Conservation (phyloP, 1,139 yeast genomes). For the Yamadazyma atlantica region DNA sequence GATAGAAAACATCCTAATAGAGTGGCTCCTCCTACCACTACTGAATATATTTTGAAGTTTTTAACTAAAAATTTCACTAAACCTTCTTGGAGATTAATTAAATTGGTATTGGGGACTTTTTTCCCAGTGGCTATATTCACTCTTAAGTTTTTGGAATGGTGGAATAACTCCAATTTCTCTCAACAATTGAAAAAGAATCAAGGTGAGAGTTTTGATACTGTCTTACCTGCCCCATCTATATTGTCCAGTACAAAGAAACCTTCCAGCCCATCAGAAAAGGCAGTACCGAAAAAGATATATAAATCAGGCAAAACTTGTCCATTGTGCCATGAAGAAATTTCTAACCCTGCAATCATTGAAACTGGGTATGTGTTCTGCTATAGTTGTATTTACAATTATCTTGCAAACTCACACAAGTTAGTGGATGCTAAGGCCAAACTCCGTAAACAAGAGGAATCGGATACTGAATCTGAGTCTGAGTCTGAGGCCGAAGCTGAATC, state of each 20-base stretch:
- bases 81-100: slow-evolving; percentile 42
- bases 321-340: slow-evolving; percentile 62
- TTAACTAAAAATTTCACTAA: slow-evolving; percentile 29
- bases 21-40: slow-evolving; percentile 52
- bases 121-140: slow-evolving; percentile 85
- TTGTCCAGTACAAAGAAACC: slow-evolving; percentile 13
- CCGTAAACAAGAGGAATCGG: slow-evolving; percentile 14
- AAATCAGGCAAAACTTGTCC: slow-evolving; percentile 57
- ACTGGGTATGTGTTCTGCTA: slow-evolving; percentile 92
- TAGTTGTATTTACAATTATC: slow-evolving; percentile 72
- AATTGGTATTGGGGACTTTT: slow-evolving; percentile 49
- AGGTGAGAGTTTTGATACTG: slow-evolving; percentile 47
- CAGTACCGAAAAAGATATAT: slow-evolving; percentile 19
- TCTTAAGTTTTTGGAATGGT: slow-evolving; percentile 91
- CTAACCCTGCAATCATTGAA: slow-evolving; percentile 84
- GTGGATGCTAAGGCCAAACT: slow-evolving; percentile 22
- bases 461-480: slow-evolving; percentile 16
- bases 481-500: slow-evolving; percentile 22
- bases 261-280: slow-evolving; percentile 2
- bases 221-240: slow-evolving; percentile 55
- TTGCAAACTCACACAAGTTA: slow-evolving; percentile 47
- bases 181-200: slow-evolving; percentile 56
- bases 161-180: slow-evolving; percentile 81
- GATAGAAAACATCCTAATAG: slow-evolving; percentile 24
- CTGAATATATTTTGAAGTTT: slow-evolving; percentile 40